Base-by-base conservation (phyloP, 768 basidiomycete genomes). In the Trametes villosa region DNA sequence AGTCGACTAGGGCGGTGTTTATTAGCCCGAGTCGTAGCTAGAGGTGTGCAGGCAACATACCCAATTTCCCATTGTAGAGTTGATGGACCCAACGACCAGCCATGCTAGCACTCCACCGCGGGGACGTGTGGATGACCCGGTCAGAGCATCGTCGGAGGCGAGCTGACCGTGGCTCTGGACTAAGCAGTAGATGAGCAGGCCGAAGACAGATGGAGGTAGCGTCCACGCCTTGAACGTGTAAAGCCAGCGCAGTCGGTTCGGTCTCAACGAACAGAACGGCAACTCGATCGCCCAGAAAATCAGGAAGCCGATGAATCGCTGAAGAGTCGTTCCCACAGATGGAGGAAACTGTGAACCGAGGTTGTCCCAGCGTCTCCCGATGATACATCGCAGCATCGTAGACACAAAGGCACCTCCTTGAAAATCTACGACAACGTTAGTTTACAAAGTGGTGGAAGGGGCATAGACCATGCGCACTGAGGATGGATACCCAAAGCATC, bases 161-260 rank as follows among this genome's bases (percentile, higher is more conserved):
- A 65, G 54, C 2, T 56, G 27, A 15, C 60, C 65, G 29, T 36
- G 50, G 31, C 65, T 65, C 49, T 65, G 65, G 13, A 62, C 61
- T 4, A 65, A 33, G 40, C 65, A 65, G 50, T 62, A 65, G 53
- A 65, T 62, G 42, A 65, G 58, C 8, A 65, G 54, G 11, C 57
- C 65, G n/a, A 65, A 40, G 13, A 65, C 60, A 9, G 60, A 62
- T 4, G 60, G 60, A 11, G 61, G 65, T 15, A 65, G 57, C 8
- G 57, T 62, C 57, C 53, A 62, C 31, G 65, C 65, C 38, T 65
- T 65, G 60, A 65, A 42, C 2, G 60, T 65, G 57, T 65, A 65
- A 2, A 65, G 54, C 65, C 61, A 65, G 8, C 53, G 51, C 26
- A 62, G 58, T 12, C 44, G 33, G 47, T 61, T 59, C 7, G 65